A percentile compares a stretch with the other conserved stretches of the same genome.
phyloP scores from a whole-genome alignment of 1,139 yeast genomes.

The Candida sp. region DNA sequence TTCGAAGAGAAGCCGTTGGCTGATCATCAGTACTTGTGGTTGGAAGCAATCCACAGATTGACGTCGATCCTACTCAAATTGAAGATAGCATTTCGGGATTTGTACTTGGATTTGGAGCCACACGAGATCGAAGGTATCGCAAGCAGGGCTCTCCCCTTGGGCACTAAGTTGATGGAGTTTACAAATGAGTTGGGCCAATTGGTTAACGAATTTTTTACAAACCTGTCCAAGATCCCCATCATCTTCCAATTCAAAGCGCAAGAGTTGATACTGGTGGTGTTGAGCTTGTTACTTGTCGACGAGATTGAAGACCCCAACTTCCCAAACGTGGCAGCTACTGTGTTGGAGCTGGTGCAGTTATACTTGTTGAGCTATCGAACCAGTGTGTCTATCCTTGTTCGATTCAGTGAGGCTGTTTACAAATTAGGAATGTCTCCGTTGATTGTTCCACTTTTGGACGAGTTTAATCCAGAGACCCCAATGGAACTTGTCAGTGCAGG shows the following conservation, averaged over 20 bases:
- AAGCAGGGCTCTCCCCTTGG: neutral
- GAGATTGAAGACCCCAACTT: constrained; percentile 16
- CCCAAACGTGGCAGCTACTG: constrained; percentile 7
- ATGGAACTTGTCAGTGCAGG: constrained; percentile 19
- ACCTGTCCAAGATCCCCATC: neutral
- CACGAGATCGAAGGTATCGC: constrained; percentile 10
- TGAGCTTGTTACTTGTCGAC: constrained; percentile 21
- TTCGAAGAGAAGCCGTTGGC: constrained; percentile 4
- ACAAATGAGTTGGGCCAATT: constrained; percentile 1
- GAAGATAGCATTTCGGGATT: constrained; percentile 5
- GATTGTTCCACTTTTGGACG: constrained; percentile 18
- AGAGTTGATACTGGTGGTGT: constrained; percentile 9
- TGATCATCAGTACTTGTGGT: constrained; percentile 13
- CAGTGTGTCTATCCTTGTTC: constrained; percentile 19
- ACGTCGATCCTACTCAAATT: constrained; percentile 4
- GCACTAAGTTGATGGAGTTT: constrained; percentile 3
- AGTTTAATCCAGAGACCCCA: constrained; percentile 26
- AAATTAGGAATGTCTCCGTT: constrained; percentile 25
- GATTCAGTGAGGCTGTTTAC: constrained; percentile 26
- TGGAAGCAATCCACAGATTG: constrained; percentile 8
- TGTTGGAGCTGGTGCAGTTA: constrained; percentile 10
- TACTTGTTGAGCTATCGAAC: constrained; percentile 6
- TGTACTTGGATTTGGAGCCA: constrained; percentile 7
- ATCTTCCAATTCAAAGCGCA: constrained; percentile 3
- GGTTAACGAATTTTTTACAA: neutral